Evolutionary conservation across 176 grass and related monocot species (phyloP), one percentile per base, ranked within the genome.

Genomic region (Puya raimondii): DNA sequence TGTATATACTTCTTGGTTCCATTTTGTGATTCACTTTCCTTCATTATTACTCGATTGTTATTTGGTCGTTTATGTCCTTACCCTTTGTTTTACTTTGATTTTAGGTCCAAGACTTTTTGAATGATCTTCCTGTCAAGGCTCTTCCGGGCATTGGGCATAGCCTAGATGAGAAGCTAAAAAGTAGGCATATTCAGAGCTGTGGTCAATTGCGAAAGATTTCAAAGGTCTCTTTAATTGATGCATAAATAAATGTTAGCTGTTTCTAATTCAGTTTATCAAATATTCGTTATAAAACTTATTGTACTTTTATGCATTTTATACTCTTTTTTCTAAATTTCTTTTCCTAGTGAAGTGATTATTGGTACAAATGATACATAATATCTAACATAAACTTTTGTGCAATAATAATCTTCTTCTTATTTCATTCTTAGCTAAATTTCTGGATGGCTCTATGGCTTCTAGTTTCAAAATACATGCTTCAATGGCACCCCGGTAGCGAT

Each of bases 71-170:
- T 77, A n/a, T 58, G 0, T 58, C 15, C 25, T 6, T 3, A 11
- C 53, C 66, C 63, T 33, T 33, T 65, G 47, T 76, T 63, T 17
- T 73, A 74, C 58, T 5, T 66, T 82, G 80, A 42, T 42, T 42
- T 42, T 78, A 96, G 92, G 80, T 77, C 47, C 73, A 87, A 82
- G 81, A 85, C 64, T 91, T 89, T 78, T 83, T 96, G 49, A 76
- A 84, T 71, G 66, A 83, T 67, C 88, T 96, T 65, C 82, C 86
- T 80, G 78, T 96, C 77, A 82, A 86, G 79, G 88, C 80, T 71
- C 88, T 96, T 85, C 88, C 92, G 2, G 86, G 88, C 64, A 88
- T 92, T 87, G 92, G 92, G 64, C 72, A 74, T 92, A 78, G 69
- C 47, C 82, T 79, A 76, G 80, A 73, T 64, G 71, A 69, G 56